Evolutionary conservation across 176 grass and related monocot genomes (phyloP).

Genomic region (Cenchrus purpureus): DNA sequence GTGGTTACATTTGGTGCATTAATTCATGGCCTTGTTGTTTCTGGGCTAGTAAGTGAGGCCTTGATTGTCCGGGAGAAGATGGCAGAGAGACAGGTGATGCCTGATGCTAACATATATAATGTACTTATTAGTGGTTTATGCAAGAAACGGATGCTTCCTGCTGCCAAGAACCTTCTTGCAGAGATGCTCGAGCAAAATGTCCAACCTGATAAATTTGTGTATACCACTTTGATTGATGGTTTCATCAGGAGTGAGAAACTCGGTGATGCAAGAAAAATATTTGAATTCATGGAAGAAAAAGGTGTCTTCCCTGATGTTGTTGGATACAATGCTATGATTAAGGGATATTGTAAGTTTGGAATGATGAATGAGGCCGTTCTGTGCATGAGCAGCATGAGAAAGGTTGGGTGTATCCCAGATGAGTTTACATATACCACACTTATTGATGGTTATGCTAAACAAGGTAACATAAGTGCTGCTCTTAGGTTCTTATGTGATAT

Average conservation of each 20-base stretch:
- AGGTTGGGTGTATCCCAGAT: constrained; percentile 60
- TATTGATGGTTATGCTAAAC: constrained; percentile 62
- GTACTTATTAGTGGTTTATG: constrained; percentile 75
- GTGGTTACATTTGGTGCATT: constrained; percentile 69
- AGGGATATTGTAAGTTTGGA: constrained; percentile 85
- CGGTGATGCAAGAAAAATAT: constrained; percentile 72
- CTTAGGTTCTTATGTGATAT: constrained; percentile 68
- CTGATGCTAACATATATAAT: constrained; percentile 82
- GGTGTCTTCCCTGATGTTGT: constrained; percentile 54
- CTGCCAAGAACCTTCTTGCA: constrained; percentile 68
- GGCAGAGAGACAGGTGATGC: constrained; percentile 55
- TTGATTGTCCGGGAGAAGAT: constrained; percentile 73
- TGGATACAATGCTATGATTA: constrained; percentile 82
- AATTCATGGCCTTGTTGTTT: constrained; percentile 76
- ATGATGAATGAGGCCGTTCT: constrained; percentile 68
- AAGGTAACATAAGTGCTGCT: constrained; percentile 55
- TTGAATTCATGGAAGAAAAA: constrained; percentile 64
- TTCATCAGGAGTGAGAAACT: constrained; percentile 80
- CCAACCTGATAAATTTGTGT: constrained; percentile 84
- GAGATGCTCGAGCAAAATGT: constrained; percentile 85
- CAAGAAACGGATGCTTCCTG: constrained; percentile 85
- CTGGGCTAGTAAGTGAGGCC: constrained; percentile 61
- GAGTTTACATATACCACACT: constrained; percentile 80
- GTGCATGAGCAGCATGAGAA: constrained; percentile 64
- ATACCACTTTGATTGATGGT: constrained; percentile 80